These are phyloP conservation scores for Colletotrichum siamense DNA, from an alignment of 2,329 filamentous ascomycete species.

Conservation along the genomic window DNA sequence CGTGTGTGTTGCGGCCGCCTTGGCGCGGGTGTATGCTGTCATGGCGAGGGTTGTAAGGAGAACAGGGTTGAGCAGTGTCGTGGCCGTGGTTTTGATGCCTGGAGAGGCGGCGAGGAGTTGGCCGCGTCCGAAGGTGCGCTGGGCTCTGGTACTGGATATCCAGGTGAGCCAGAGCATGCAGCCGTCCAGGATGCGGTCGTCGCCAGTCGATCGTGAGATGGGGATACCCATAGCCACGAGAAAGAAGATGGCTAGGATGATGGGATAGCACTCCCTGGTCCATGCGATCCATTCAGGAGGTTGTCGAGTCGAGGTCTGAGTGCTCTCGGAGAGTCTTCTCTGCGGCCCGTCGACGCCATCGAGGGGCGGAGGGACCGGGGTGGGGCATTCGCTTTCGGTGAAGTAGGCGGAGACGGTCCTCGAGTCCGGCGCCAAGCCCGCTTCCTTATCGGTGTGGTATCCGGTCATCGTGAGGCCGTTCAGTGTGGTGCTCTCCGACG, in stretches of 20 bases:
- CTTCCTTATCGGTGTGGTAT: constrained; percentile 20
- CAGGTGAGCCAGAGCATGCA: constrained; percentile 55
- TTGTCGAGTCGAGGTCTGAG: background rate
- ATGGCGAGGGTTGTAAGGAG: constrained; percentile 50
- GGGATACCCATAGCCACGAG: constrained; percentile 47
- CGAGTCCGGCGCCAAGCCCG: background rate
- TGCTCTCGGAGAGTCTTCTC: background rate
- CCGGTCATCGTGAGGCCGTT: constrained; percentile 3
- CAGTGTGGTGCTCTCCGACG: constrained; percentile 9
- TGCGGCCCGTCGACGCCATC: background rate
- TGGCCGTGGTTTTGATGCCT: constrained; percentile 14
- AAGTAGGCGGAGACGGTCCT: constrained; percentile 13
- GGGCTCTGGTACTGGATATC: constrained; percentile 45
- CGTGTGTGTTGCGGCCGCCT: constrained; percentile 34
- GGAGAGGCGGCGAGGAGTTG: background rate
- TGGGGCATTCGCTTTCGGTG: constrained; percentile 14
- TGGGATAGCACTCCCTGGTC: constrained; percentile 26
- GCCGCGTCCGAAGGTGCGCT: constrained; percentile 35
- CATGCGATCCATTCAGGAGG: background rate
- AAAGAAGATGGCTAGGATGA: constrained; percentile 35
- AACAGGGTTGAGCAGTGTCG: constrained; percentile 53
- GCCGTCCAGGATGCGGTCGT: constrained; percentile 49
- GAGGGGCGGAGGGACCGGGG: background rate
- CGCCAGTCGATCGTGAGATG: constrained; percentile 34
- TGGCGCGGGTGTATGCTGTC: constrained; percentile 47